phyloP scores from a whole-genome alignment of 352 stramenopile genomes.

The Phytophthora foliorum region DNA sequence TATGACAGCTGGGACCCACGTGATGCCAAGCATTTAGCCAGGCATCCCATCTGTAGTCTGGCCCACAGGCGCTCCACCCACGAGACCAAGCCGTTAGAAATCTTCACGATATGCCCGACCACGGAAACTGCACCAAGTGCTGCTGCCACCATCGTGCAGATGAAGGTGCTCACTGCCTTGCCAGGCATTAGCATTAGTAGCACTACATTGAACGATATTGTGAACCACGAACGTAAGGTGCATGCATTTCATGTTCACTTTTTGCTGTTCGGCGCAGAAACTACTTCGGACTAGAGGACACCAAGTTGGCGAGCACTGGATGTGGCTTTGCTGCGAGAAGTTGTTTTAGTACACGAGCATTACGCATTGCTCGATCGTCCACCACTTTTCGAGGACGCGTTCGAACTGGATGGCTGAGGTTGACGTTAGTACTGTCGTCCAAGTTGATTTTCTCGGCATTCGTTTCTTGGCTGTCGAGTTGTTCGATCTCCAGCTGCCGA shows the following conservation, averaged over 20 bases:
- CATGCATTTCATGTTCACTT: constrained; percentile 11
- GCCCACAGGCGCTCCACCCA: neutral
- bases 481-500: constrained; percentile 19
- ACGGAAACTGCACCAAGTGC: neutral
- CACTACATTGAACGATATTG: too few relatives aligned
- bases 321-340: constrained; percentile 58
- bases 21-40: neutral
- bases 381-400: constrained; percentile 24
- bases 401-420: neutral
- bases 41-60: neutral
- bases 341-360: constrained; percentile 45
- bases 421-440: neutral
- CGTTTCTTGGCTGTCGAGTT: constrained; percentile 16
- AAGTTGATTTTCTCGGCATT: neutral
- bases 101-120: neutral
- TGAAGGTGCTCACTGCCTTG: neutral
- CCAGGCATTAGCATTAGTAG: too few relatives aligned
- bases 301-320: constrained; percentile 36
- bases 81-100: neutral
- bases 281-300: constrained; percentile 9
- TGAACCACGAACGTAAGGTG: constrained; percentile 7
- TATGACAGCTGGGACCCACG: constrained; percentile 11
- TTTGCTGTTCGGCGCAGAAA: constrained; percentile 8
- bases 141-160: neutral
- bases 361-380: constrained; percentile 37